phyloP scores from a whole-genome alignment of 1,139 yeast species.

The Saccharomyces hybrid region DNA sequence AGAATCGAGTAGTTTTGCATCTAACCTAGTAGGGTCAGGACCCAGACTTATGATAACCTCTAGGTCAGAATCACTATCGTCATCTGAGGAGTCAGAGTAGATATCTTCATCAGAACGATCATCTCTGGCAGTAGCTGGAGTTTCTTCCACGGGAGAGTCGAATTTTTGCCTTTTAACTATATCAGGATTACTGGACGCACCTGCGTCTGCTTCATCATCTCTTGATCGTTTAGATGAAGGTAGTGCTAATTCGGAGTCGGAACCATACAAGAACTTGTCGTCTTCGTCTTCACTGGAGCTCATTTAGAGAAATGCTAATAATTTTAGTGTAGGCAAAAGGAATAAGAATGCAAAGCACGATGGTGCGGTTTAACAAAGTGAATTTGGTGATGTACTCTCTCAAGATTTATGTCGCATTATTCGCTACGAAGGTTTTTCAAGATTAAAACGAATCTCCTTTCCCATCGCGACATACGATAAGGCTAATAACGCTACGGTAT shows the following conservation, averaged over 20 bases:
- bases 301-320: conserved; percentile 12
- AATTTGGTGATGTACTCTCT: neutral
- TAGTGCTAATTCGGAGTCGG: conserved; percentile 43
- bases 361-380: neutral
- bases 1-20: conserved; percentile 26
- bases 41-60: conserved; percentile 55
- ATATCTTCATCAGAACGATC: conserved; percentile 8
- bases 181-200: conserved; percentile 12
- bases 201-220: conserved; percentile 14
- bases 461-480: neutral
- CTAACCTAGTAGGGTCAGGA: conserved; percentile 31
- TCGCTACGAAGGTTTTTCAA: neutral
- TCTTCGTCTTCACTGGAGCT: conserved; percentile 52
- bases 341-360: neutral
- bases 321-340: neutral
- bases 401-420: neutral
- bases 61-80: conserved; percentile 51
- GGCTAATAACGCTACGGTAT: too few species aligned
- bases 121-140: neutral
- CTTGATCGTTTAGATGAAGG: conserved; percentile 26
- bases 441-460: neutral
- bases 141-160: conserved; percentile 12
- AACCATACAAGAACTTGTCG: conserved; percentile 78
- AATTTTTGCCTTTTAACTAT: conserved; percentile 5
- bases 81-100: conserved; percentile 32